Conservation (phyloP, 345 rosid species). For the Salix arbutifolia region DNA sequence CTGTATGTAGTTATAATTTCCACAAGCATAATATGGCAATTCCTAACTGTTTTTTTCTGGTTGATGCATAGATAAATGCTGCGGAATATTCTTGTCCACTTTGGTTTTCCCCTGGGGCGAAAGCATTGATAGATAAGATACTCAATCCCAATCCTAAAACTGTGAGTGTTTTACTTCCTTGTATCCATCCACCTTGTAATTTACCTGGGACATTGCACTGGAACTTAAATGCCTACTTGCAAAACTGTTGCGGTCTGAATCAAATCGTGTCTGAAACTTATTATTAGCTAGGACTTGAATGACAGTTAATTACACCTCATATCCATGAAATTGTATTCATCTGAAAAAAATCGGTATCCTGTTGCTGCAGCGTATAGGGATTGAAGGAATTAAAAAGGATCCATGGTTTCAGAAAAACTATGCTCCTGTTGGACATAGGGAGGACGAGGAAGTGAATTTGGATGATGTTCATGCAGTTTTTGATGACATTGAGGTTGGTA, state of each 20-base stretch:
- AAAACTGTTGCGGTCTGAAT: background rate
- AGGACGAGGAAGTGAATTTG: conserved; percentile 61
- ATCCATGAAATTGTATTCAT: background rate
- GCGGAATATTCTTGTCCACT: conserved; percentile 70
- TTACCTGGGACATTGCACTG: background rate
- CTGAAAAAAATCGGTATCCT: conserved; percentile 16
- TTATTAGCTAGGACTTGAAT: background rate
- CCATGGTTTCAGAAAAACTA: conserved; percentile 66
- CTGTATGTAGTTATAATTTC: conserved; percentile 1
- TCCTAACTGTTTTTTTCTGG: conserved; percentile 13
- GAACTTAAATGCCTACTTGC: background rate
- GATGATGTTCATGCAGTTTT: conserved; percentile 80
- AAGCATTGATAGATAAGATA: conserved; percentile 61
- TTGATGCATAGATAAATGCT: conserved; percentile 55
- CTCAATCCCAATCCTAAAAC: conserved; percentile 74
- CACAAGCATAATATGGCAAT: conserved; percentile 10
- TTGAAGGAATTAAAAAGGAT: conserved; percentile 56
- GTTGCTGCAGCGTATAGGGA: conserved; percentile 66
- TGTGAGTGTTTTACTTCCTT: conserved; percentile 51
- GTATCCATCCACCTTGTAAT: background rate
- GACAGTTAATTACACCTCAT: background rate
- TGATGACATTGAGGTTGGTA: conserved; percentile 72
- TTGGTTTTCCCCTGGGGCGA: conserved; percentile 77
- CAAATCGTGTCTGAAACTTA: background rate
- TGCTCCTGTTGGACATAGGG: conserved; percentile 45